Base-by-base conservation (phyloP, 768 basidiomycete genomes). In the Boletus tylopilopsis region DNA sequence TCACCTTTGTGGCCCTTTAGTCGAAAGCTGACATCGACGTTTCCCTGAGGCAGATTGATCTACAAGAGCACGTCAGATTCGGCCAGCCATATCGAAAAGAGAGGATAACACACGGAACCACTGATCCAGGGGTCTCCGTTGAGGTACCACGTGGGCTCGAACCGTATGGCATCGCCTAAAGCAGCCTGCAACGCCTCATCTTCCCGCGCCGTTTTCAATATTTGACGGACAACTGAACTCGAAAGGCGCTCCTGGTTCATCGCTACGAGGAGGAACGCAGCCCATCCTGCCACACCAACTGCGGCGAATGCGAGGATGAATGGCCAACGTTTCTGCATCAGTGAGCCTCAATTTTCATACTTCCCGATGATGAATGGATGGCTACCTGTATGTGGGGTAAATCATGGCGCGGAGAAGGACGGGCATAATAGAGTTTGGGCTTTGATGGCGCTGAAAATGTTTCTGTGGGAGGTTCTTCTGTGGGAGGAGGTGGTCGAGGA, bases 241-340 rank as follows among this genome's bases (percentile, higher is more conserved):
- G 86, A 81, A 24, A 90, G 73, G 57, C 82, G 84, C 61, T 90
- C 89, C 62, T 87, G 81, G 69, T 90, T 91, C 49, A 81, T 82
- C 10, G 81, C 83, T 51, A 80, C 82, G 24, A 76, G 73, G 57
- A 88, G 75, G 64, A 91, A 91, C 7, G 73, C 75, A 4, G 69
- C 78, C 88, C 88, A 90, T 7, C 76, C 79, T 1, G 79, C 63
- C 2, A 85, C 65, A 15, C 86, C 88, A 6, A 79, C 49, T 0
- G 71, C 68, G 16, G 75, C 70, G 36, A 80, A 67, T 0, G 71
- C 76, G 30, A 83, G 68, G 18, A 81, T 60, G 19, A 74, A 59
- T 0, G 87, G 85, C 86, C 87, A 88, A 59, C 67, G 71, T 58
- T 61, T 62, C 69, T 73, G 50, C 18, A 24, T 19, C 41, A 41